These are phyloP conservation scores for Arctium lappa DNA, from an alignment of 129 eudicot species.

Conservation along the genomic window DNA sequence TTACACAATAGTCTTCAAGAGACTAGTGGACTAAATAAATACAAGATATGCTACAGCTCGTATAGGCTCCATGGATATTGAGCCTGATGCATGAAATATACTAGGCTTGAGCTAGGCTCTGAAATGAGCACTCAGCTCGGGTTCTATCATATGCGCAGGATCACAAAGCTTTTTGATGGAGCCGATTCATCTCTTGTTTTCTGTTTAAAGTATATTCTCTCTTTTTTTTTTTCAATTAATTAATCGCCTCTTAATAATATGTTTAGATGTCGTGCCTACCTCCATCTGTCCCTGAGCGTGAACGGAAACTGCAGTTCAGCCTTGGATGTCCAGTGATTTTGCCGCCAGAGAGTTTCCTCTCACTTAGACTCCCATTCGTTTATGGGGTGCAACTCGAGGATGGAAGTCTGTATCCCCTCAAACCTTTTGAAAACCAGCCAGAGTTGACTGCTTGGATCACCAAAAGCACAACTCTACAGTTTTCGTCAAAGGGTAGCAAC, in stretches of 20 bases:
- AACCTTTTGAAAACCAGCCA: conserved; percentile 74
- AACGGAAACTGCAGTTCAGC: conserved; percentile 67
- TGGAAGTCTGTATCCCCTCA: conserved; percentile 60
- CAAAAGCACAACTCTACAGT: conserved; percentile 63
- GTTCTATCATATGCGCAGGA: no score
- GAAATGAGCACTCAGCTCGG: no score
- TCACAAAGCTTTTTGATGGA: no score
- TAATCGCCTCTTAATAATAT: background rate
- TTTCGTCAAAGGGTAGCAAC: conserved; percentile 46
- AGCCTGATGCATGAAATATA: no score
- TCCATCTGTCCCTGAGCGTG: conserved; percentile 48
- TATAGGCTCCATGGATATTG: no score
- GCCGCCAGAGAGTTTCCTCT: conserved; percentile 95
- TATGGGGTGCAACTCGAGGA: conserved; percentile 68
- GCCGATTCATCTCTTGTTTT: background rate
- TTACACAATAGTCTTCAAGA: no score
- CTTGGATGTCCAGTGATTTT: conserved; percentile 71
- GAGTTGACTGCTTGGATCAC: conserved; percentile 79
- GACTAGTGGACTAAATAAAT: no score
- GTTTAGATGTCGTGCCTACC: conserved; percentile 74
- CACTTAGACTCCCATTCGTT: conserved; percentile 88
- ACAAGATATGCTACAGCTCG: no score
- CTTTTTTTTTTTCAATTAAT: background rate
- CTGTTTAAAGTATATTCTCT: background rate
- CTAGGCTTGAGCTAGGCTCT: no score